Base-by-base conservation (phyloP, 2,329 filamentous ascomycete genomes). In the Sclerotinia nivalis region DNA sequence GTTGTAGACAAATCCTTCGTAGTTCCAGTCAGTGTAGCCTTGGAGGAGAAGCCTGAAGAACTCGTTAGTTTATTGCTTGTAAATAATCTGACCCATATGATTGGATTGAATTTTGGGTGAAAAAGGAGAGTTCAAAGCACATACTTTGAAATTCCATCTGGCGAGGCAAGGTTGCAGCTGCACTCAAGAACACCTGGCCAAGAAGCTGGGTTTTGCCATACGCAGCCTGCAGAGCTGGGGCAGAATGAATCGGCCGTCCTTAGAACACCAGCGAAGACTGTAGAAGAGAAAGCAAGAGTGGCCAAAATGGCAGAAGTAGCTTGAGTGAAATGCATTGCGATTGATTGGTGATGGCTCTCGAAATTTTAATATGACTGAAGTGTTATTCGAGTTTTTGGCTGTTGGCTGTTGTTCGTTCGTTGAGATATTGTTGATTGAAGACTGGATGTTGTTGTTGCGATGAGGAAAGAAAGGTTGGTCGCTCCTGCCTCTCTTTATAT, bases 401-500 rank as follows among this genome's bases (percentile, higher is more conserved):
- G 25, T 47, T 67, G 12, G 4, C 25, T 67, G 28, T 20, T 25
- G 25, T 22, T 12, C 13, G 40, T 43, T 15, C 12, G 12, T 6
- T 45, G 25, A 45, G 13, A 58, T n/a, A n/a, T 25, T 22, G 8
- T 47, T 7, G 28, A 66, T 40, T 55, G 62, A 66, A 66, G 34
- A 66, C 34, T 31, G n/a, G 7, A 52, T 43, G 18, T 47, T 56
- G 7, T 66, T 56, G 50, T 66, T 55, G 64, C 9, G 50, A 55
- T 66, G 64, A 66, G 20, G 50, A 45, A 45, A 45, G 50, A 66
- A 45, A n/a, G 20, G 25, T 31, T 56, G 28, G 40, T 13, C 25
- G 49, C 40, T 66, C 64, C 28, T 68, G 31, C 54, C 55, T 31
- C 5, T 50, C 28, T 50, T 68, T 68, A 68, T 68, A 68, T 60